phyloP scores from a whole-genome alignment of 2,329 filamentous ascomycete genomes.

The Penicillium sp. region DNA sequence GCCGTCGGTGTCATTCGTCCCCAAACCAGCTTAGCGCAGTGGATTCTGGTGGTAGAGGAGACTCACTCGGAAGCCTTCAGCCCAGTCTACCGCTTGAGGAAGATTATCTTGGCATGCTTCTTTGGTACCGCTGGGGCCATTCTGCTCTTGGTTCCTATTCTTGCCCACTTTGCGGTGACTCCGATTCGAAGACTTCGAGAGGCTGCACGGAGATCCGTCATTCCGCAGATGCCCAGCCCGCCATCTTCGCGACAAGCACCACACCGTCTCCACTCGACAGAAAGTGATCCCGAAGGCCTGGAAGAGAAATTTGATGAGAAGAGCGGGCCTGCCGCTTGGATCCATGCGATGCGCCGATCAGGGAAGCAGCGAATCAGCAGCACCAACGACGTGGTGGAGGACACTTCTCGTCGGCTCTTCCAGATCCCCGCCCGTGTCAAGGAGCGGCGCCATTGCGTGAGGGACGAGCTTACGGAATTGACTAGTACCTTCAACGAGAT shows the following conservation, averaged over 20 bases:
- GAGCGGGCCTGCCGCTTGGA: constrained; percentile 5
- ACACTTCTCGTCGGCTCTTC: constrained; percentile 43
- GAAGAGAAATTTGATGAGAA: constrained; percentile 14
- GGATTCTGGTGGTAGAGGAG: constrained; percentile 78
- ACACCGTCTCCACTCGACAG: not conserved
- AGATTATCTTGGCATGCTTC: constrained; percentile 75
- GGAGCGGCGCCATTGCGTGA: constrained; percentile 66
- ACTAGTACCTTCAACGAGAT: constrained; percentile 87
- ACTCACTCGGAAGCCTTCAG: constrained; percentile 65
- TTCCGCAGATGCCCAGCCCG: constrained; percentile 44
- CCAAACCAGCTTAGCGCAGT: constrained; percentile 63
- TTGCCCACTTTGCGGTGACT: constrained; percentile 73
- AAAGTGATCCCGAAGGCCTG: not conserved
- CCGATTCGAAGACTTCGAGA: constrained; percentile 71
- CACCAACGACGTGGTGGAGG: not conserved
- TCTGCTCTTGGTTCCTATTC: constrained; percentile 65
- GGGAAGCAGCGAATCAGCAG: constrained; percentile 10
- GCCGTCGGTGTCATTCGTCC: constrained; percentile 76
- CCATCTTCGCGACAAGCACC: constrained; percentile 2
- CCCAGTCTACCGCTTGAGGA: constrained; percentile 68
- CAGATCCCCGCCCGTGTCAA: constrained; percentile 80
- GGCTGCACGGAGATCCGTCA: constrained; percentile 68
- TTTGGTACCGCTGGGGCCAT: constrained; percentile 75
- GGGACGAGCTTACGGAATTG: constrained; percentile 78
- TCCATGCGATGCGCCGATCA: constrained; percentile 10